Evolutionary conservation across 2,329 filamentous ascomycete species (phyloP).

Genomic region (Diplodia scrobiculata): DNA sequence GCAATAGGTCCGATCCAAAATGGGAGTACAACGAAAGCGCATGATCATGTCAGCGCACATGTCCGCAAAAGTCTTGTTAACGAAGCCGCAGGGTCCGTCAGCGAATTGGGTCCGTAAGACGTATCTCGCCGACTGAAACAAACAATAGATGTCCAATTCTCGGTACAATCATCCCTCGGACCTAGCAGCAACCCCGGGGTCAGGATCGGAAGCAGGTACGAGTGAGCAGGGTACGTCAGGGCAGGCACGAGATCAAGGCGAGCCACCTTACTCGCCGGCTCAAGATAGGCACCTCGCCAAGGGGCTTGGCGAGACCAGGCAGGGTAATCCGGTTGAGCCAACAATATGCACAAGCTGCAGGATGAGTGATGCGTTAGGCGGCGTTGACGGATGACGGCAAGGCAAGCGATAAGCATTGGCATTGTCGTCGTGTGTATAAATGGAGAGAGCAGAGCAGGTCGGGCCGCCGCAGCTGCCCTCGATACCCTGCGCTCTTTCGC

Average conservation of each 20-base stretch:
- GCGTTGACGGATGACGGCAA: not conserved
- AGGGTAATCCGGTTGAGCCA: not conserved
- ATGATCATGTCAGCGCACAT: not conserved
- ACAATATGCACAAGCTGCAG: constrained; percentile 13
- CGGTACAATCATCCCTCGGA: too few species aligned
- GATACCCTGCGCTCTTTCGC: not conserved
- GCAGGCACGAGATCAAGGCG: constrained; percentile 11
- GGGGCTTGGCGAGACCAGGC: constrained; percentile 5
- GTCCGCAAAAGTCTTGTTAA: not conserved
- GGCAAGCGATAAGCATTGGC: not conserved
- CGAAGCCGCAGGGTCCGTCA: not conserved
- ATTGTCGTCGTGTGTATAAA: constrained; percentile 1
- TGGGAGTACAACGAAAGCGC: not conserved
- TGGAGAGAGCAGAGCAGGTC: not conserved
- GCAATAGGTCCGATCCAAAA: too few species aligned
- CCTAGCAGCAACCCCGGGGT: too few species aligned
- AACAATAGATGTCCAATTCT: too few species aligned
- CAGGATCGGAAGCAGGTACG: too few species aligned
- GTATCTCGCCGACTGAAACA: too few species aligned
- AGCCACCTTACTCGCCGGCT: constrained; percentile 6
- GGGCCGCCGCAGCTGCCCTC: not conserved
- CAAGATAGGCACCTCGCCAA: constrained; percentile 13
- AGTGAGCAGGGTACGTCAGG: not conserved
- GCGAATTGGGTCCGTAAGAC: too few species aligned
- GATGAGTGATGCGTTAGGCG: constrained; percentile 7